Evolutionary conservation across 2,329 filamentous ascomycete species (phyloP), one percentile per base, ranked within the genome.

Genomic region (Akanthomyces dipterigenus): DNA sequence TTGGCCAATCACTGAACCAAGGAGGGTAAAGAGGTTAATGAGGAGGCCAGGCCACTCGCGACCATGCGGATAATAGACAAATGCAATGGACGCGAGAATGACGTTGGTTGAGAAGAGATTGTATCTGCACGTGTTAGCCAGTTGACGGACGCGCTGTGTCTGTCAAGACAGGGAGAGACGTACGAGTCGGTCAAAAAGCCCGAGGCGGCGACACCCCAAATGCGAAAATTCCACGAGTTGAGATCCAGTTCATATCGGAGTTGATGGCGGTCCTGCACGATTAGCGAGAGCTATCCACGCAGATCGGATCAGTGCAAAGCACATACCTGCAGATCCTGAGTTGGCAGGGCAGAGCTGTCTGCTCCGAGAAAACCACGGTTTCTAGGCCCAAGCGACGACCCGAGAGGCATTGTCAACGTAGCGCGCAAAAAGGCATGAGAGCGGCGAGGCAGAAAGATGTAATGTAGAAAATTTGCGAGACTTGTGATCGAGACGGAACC

Each of bases 51-150:
- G 75, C 73, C 76, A 81, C 64, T 72, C 71, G 16, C 72, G 70
- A 46, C 76, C 74, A 59, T 79, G 67, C 3, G 80, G 80, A 66
- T 80, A 82, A 66, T 82, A 82, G 9, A 82, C 80, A 65, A 80
- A 82, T 7, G 77, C 77, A 55, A 82, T 73, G 14, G 79, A 80
- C 7, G 80, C 76, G n/a, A 80, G 72, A 55, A 82, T 82, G 58
- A 82, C 80, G 63, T 82, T 82, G 63, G 77, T 82, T 14, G 80
- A 80, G 64, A 82, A 82, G 24, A 82, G 75, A 61, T 82, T 82
- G 62, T 82, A 82, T 63, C 79, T 82, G 62, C 46, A 16, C 31
- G 48, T 48, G 55, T 62, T 54, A 63, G 55, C 34, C 12, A 42
- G 20, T 55, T 36, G 26, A 31, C 24, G 31, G 34, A 40, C 24